Percentiles rank a stretch among this genome's conserved stretches.
These are phyloP conservation scores for Avena eriantha DNA, from an alignment of 176 grass and related monocot genomes.

Conservation along the genomic window DNA sequence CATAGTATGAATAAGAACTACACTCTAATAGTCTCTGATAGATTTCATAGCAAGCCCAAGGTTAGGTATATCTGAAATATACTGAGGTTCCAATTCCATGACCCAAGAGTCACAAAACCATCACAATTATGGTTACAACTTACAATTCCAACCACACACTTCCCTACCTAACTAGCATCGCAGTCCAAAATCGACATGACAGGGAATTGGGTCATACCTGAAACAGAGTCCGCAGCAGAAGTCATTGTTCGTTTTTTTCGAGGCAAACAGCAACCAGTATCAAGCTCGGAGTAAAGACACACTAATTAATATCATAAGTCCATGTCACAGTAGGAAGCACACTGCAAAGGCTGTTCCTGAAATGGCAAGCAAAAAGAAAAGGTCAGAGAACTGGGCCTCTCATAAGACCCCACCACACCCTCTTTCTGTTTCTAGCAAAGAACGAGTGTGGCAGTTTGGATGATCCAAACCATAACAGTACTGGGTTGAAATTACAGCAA, in stretches of 20 bases:
- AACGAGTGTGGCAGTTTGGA: neutral
- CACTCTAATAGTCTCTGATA: neutral
- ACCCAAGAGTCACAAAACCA: neutral
- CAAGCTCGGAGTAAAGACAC: neutral
- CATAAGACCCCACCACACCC: neutral
- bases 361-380: neutral
- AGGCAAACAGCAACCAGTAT: constrained; percentile 6
- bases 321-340: neutral
- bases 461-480: neutral
- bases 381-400: neutral
- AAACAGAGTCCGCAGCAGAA: constrained; percentile 41
- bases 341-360: neutral
- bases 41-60: neutral
- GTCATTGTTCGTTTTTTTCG: constrained; percentile 44
- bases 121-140: neutral
- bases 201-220: constrained; percentile 46
- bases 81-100: neutral
- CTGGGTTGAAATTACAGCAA: neutral
- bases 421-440: neutral
- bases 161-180: neutral
- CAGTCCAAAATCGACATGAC: neutral
- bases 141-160: neutral
- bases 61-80: neutral
- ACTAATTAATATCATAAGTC: neutral
- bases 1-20: neutral